Percentiles rank a stretch among this genome's conserved stretches.
phyloP scores from a whole-genome alignment of 495 filamentous ascomycete genomes.

The Aspergillus diversus region DNA sequence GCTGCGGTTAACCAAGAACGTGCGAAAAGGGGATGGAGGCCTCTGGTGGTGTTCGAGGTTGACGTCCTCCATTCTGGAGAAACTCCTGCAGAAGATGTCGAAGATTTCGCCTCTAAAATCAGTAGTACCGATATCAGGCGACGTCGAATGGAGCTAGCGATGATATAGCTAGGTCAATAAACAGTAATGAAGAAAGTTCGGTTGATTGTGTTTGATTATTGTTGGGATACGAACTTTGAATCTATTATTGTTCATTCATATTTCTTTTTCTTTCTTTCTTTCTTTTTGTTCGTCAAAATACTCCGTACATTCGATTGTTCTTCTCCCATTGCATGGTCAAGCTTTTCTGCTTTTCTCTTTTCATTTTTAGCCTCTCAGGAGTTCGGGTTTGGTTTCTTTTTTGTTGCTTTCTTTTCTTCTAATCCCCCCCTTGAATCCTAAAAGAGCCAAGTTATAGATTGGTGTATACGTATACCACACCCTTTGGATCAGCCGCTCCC shows the following conservation, averaged over 20 bases:
- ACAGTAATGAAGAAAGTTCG: neutral
- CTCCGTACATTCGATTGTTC: too few relatives aligned
- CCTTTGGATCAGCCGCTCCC: too few relatives aligned
- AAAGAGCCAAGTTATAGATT: too few relatives aligned
- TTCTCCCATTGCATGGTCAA: too few relatives aligned
- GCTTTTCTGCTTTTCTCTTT: too few relatives aligned
- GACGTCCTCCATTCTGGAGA: slow-evolving; percentile 80
- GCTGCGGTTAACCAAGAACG: slow-evolving; percentile 81
- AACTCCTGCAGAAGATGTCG: slow-evolving; percentile 47
- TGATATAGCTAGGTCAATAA: slow-evolving; percentile 25
- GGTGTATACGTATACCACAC: too few relatives aligned
- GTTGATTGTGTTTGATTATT: neutral
- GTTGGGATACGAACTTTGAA: too few relatives aligned
- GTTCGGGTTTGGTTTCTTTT: neutral
- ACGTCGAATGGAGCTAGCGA: slow-evolving; percentile 47
- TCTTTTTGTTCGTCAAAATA: too few relatives aligned
- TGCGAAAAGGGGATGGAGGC: slow-evolving; percentile 73
- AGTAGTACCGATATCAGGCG: slow-evolving; percentile 80
- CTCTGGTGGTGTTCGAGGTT: slow-evolving; percentile 84
- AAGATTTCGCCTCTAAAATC: slow-evolving; percentile 77
- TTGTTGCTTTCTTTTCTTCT: neutral
- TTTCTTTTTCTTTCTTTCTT: too few relatives aligned
- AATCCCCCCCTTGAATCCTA: neutral
- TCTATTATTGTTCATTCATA: too few relatives aligned
- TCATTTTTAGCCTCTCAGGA: too few relatives aligned